Conservation (phyloP, 371 early-diverging fungal genomes). For the Mortierella sp. region DNA sequence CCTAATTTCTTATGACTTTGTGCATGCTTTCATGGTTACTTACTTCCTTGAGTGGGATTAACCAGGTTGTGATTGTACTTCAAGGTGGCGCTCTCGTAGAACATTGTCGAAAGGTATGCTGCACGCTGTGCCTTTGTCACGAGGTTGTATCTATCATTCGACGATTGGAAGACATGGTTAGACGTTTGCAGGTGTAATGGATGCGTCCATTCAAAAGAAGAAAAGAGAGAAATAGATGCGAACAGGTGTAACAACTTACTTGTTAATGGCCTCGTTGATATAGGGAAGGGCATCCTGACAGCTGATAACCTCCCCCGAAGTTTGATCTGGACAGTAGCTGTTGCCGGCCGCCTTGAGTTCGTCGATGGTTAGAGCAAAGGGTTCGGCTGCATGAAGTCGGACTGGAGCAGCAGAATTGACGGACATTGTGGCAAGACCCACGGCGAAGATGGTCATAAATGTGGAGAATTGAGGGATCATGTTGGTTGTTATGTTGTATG, state of each 20-base stretch:
- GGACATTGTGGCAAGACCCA: neutral
- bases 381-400: neutral
- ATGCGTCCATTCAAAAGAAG: neutral
- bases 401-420: neutral
- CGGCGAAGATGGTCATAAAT: neutral
- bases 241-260: conserved; percentile 13
- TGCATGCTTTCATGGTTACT: conserved; percentile 1
- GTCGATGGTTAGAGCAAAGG: conserved; percentile 9
- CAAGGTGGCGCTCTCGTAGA: conserved; percentile 41
- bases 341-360: conserved; percentile 32
- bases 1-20: neutral
- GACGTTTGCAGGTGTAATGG: neutral
- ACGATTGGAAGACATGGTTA: neutral
- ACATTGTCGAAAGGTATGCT: conserved; percentile 52
- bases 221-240: neutral
- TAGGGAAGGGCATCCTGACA: conserved; percentile 52
- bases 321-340: conserved; percentile 28
- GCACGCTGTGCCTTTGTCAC: conserved; percentile 44
- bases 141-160: conserved; percentile 25
- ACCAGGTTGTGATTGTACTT: conserved; percentile 42
- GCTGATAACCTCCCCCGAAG: conserved; percentile 31
- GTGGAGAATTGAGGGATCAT: neutral
- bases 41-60: conserved; percentile 42
- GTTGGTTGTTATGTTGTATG: neutral
- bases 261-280: conserved; percentile 49